Evolutionary conservation across 441 rosid species (phyloP).

Genomic region (Populus hybrid): DNA sequence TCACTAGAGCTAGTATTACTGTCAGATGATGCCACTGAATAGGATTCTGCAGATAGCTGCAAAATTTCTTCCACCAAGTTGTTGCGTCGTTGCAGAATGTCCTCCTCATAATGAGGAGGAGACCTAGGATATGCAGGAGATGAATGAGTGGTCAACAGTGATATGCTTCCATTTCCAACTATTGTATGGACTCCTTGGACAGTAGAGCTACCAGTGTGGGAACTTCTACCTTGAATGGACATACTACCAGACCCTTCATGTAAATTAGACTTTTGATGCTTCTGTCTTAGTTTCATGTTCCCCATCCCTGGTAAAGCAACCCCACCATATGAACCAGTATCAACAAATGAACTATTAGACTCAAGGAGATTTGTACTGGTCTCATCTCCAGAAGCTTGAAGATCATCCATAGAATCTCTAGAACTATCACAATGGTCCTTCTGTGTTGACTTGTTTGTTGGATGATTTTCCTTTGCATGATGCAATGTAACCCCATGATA

Average conservation of each 20-base stretch:
- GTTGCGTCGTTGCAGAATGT: constrained; percentile 79
- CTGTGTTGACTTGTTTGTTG: constrained; percentile 31
- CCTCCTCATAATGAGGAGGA: constrained; percentile 83
- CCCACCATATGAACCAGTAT: constrained; percentile 32
- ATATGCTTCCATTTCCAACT: constrained; percentile 34
- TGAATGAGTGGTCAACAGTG: constrained; percentile 41
- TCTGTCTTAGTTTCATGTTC: constrained; percentile 33
- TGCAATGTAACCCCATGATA: constrained; percentile 22
- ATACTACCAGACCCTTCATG: constrained; percentile 29
- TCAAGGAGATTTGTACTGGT: constrained; percentile 36
- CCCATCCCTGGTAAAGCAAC: constrained; percentile 34
- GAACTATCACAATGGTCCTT: constrained; percentile 53
- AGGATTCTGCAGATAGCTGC: constrained; percentile 88
- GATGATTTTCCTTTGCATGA: constrained; percentile 37
- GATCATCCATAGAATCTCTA: constrained; percentile 36
- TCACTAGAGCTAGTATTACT: constrained; percentile 78
- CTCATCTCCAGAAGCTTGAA: constrained; percentile 59
- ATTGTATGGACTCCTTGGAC: constrained; percentile 27
- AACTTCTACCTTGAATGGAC: constrained; percentile 30
- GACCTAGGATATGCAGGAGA: constrained; percentile 55
- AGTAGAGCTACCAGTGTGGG: constrained; percentile 27
- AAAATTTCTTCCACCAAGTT: constrained; percentile 85
- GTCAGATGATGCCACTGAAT: constrained; percentile 73
- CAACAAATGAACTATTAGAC: constrained; percentile 46
- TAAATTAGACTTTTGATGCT: constrained; percentile 31